A percentile compares a stretch with the other conserved stretches of the same genome.
Evolutionary conservation across 2,329 filamentous ascomycete species (phyloP).

Genomic region (Trichoderma hamatum): DNA sequence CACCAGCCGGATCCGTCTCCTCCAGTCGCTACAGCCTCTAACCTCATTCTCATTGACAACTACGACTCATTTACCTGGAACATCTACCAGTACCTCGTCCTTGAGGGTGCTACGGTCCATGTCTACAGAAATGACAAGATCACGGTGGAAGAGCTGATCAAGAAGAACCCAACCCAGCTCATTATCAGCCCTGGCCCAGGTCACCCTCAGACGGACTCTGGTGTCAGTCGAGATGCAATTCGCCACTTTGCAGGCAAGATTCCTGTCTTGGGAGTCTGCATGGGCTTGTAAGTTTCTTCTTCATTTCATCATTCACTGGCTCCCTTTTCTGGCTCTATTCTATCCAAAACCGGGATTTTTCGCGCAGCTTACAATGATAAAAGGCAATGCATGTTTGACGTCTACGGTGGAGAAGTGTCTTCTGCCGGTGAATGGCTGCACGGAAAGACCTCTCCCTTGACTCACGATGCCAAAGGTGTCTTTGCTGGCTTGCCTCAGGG

Average conservation of each 20-base stretch:
- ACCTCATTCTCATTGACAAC: constrained; percentile 95
- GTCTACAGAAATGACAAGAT: constrained; percentile 94
- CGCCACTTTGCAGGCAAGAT: constrained; percentile 91
- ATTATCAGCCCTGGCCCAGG: constrained; percentile 95
- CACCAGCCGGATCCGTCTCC: constrained; percentile 76
- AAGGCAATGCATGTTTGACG: constrained; percentile 92
- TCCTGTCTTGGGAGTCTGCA: constrained; percentile 95
- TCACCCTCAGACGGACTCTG: constrained; percentile 88
- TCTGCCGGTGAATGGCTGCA: constrained; percentile 96
- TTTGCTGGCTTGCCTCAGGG: constrained; percentile 80
- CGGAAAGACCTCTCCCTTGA: constrained; percentile 90
- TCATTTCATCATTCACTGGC: neutral
- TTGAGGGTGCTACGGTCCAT: constrained; percentile 90
- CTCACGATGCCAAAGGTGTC: constrained; percentile 89
- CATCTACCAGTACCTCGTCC: constrained; percentile 94
- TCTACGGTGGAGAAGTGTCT: constrained; percentile 87
- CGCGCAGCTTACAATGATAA: constrained; percentile 18
- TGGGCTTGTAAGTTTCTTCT: constrained; percentile 76
- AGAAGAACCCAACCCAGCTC: constrained; percentile 85
- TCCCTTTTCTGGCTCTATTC: neutral
- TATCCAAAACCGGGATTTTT: neutral
- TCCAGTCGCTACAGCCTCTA: constrained; percentile 77
- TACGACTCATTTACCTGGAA: constrained; percentile 99
- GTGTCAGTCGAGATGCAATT: constrained; percentile 90
- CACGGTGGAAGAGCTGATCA: constrained; percentile 78